Conservation (phyloP, 2,329 filamentous ascomycete genomes). For the Clarireedia hainanense region DNA sequence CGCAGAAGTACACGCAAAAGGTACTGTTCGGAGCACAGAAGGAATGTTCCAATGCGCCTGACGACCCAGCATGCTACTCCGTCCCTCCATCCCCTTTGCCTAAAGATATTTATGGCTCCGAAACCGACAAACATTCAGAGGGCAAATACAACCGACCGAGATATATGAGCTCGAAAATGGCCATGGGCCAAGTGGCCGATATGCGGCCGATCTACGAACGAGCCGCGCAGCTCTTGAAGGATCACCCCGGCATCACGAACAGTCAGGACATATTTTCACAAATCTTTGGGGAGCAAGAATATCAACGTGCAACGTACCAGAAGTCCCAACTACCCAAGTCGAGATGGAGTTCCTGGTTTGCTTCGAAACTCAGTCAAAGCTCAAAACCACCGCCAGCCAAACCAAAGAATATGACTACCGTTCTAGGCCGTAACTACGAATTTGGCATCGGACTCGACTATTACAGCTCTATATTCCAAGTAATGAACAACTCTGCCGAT, state of each 20-base stretch:
- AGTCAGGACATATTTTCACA: constrained; percentile 34
- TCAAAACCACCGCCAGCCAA: neutral
- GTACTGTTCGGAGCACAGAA: constrained; percentile 50
- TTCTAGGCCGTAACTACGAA: neutral
- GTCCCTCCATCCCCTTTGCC: constrained; percentile 44
- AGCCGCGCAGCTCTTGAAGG: constrained; percentile 9
- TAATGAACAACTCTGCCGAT: neutral
- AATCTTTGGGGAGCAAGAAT: constrained; percentile 46
- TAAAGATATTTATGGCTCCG: constrained; percentile 38
- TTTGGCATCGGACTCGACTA: constrained; percentile 4
- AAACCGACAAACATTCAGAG: constrained; percentile 32
- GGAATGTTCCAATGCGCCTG: constrained; percentile 36
- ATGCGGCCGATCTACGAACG: constrained; percentile 38
- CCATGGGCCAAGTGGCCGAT: constrained; percentile 44
- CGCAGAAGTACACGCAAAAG: constrained; percentile 40
- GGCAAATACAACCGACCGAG: constrained; percentile 34
- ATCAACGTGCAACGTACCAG: constrained; percentile 30
- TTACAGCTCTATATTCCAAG: neutral
- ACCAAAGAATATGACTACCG: neutral
- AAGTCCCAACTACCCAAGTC: neutral
- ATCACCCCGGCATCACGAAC: neutral
- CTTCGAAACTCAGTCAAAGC: neutral
- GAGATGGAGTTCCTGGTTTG: neutral
- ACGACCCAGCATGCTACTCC: constrained; percentile 43
- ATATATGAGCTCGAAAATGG: constrained; percentile 40